phyloP scores from a whole-genome alignment of 2,329 filamentous ascomycete genomes.

The Scedosporium minutisporum region DNA sequence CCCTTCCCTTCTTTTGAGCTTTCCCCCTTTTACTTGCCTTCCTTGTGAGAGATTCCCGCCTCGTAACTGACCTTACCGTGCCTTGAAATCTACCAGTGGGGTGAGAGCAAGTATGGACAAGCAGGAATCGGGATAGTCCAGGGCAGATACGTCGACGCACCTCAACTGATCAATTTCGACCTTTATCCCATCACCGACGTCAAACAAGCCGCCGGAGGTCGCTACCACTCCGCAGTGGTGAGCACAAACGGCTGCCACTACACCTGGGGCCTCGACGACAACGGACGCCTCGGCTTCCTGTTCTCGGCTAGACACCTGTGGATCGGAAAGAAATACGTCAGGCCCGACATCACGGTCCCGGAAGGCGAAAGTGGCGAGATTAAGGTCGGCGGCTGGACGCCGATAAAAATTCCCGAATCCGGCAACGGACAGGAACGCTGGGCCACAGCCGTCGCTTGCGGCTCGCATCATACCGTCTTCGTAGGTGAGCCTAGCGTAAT shows the following conservation, averaged over 20 bases:
- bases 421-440: slow-evolving; percentile 16
- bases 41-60: no score
- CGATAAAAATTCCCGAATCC: slow-evolving; percentile 44
- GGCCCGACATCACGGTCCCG: no score
- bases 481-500: slow-evolving; percentile 54
- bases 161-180: slow-evolving; percentile 55
- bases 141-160: slow-evolving; percentile 38
- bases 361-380: slow-evolving; percentile 9
- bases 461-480: slow-evolving; percentile 58
- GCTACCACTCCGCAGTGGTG: slow-evolving; percentile 58
- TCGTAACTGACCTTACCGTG: no score
- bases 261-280: slow-evolving; percentile 45
- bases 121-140: slow-evolving; percentile 33
- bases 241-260: slow-evolving; percentile 39
- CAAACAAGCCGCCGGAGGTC: slow-evolving; percentile 52
- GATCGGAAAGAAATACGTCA: no score
- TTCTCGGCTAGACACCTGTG: slow-evolving; percentile 14
- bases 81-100: slow-evolving; percentile 19
- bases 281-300: slow-evolving; percentile 39
- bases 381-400: slow-evolving; percentile 15
- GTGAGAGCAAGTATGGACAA: slow-evolving; percentile 76
- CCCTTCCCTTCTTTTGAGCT: neutral
- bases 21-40: neutral
- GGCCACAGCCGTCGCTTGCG: slow-evolving; percentile 39
- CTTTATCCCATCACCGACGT: slow-evolving; percentile 51